Evolutionary conservation across 1,284 basidiomycete species (phyloP), one percentile per base, ranked within the genome.

Genomic region (Flammula alnicola): DNA sequence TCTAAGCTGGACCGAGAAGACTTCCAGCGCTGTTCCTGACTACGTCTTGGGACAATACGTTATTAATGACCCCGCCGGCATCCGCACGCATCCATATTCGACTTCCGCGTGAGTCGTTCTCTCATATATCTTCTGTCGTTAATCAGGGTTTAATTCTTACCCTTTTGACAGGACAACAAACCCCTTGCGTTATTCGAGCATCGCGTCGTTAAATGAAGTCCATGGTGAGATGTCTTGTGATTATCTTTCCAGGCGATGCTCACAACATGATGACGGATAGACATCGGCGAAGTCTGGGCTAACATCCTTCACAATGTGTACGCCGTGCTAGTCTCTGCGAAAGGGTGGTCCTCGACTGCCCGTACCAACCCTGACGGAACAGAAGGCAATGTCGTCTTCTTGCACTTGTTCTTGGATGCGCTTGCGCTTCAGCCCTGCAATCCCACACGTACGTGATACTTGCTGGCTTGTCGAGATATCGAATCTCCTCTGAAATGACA

Each of bases 281-380:
- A 69, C 78, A 26, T 79, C 78, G 79, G 78, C 78, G 17, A 78
- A 56, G 69, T 77, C 39, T 77, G 76, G 77, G 75, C 75, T 19
- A 80, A 80, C 65, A 70, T 72, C 10, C 67, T 80, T 4, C 76
- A 79, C 69, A 75, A 77, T 56, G 74, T 80, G 23, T 74, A 76
- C 52, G 77, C 76, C 12, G 66, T 65, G 3, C 75, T 81, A 32
- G 73, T 81, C 20, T 49, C 31, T 2, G 65, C 50, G 10, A 62
- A 71, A 52, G 78, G 77, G 9, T 80, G 66, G 62, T 73, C 74
- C 1, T 41, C 65, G 3, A 67, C 60, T 2, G 68, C 74, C 1
- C 56, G 59, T 25, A 78, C 74, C 7, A 66, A 79, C 52, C 68
- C 76, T 5, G 62, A 59, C 30, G 70, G 72, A 22, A 66, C 63